Base-by-base conservation (phyloP, 1,284 basidiomycete species). In the Afroboletus lepidellus region DNA sequence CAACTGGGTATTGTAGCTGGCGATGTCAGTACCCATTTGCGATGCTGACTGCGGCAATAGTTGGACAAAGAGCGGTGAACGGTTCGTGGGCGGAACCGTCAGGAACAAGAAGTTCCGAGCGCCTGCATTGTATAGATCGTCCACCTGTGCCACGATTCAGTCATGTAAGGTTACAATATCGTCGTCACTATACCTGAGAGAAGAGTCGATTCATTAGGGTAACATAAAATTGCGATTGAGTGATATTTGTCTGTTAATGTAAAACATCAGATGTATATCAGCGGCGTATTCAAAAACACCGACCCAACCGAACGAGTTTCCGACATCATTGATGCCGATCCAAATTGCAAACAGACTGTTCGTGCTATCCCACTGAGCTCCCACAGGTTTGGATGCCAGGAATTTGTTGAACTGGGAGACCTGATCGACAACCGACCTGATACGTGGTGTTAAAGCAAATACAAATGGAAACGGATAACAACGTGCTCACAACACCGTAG, bases 301-400 rank as follows among this genome's bases (percentile, higher is more conserved):
- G 53, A 81, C 81, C 79, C 80, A 84, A 45, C 62, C 60, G 49
- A 70, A 77, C 2, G 81, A 79, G 57, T 77, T 78, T 36, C 79
- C 80, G 41, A 84, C 75, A 57, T 83, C 83, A 51, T 84, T 84
- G 51, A 85, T 85, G 6, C 83, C 84, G 57, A 86, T 83, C 80
- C 82, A 86, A 48, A 84, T 61, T 3, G 79, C 77, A 61, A 85
- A 85, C 2, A 85, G 68, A 29, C 80, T 76, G 60, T 84, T 77
- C 2, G 74, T 69, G 57, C 78, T 77, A 38, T 72, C 62, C 83
- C 83, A 86, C 34, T 71, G n/a, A n/a, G n/a, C 82, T 16, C 74
- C 77, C 9, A 59, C 54, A 2, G 82, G 83, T 54, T 77, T 79
- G 1, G 76, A 58, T 1, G 80, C 77, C 1, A 84, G 67, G 51